These are phyloP conservation scores for Thalassiosira pacifica DNA, from an alignment of 352 stramenopile species.

Conservation along the genomic window DNA sequence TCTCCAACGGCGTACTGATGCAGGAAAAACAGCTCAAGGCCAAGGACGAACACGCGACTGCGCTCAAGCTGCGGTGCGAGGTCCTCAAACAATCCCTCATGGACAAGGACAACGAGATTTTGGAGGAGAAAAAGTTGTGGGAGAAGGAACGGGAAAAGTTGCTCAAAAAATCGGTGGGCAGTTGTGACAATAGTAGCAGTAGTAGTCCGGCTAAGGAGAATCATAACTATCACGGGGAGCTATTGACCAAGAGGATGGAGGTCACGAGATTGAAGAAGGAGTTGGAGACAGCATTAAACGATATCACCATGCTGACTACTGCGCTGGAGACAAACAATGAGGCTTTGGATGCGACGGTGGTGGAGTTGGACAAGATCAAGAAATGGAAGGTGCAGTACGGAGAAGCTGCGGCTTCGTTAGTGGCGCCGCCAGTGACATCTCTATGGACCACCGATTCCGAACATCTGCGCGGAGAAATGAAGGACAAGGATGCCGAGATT, in stretches of 20 bases:
- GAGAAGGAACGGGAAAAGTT: slow-evolving; percentile 29
- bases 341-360: slow-evolving; percentile 29
- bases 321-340: slow-evolving; percentile 58
- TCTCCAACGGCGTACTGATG: slow-evolving; percentile 35
- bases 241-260: slow-evolving; percentile 30
- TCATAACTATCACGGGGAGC: background rate
- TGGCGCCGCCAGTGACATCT: background rate
- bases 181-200: background rate
- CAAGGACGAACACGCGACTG: slow-evolving; percentile 48
- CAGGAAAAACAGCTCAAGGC: slow-evolving; percentile 33
- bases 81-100: slow-evolving; percentile 26
- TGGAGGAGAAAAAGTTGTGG: slow-evolving; percentile 26
- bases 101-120: slow-evolving; percentile 21
- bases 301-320: slow-evolving; percentile 47
- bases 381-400: slow-evolving; percentile 28
- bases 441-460: background rate
- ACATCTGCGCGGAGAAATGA: background rate
- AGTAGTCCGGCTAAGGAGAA: background rate
- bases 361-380: slow-evolving; percentile 33
- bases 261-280: slow-evolving; percentile 24
- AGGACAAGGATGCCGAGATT: slow-evolving; percentile 22
- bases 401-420: background rate
- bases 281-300: slow-evolving; percentile 43
- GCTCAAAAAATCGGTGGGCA: background rate
- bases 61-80: slow-evolving; percentile 39